Evolutionary conservation across 495 filamentous ascomycete species (phyloP).

Genomic region (Neurospora sp.): DNA sequence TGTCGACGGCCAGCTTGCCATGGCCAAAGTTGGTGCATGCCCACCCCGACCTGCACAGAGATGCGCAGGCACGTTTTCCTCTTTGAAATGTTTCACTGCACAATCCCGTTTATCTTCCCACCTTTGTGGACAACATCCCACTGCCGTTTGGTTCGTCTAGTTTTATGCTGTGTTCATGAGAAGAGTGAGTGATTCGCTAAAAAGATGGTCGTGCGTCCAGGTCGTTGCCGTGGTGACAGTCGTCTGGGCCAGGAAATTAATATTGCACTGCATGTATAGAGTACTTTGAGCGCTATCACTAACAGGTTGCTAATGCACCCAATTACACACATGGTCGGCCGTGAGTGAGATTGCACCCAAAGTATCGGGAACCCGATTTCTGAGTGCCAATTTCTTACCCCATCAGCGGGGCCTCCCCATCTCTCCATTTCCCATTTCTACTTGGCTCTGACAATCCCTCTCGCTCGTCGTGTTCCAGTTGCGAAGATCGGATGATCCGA

Average conservation of each 20-base stretch:
- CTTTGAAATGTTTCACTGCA: constrained; percentile 6
- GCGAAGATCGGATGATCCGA: not conserved
- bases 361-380: not conserved
- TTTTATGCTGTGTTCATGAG: not conserved
- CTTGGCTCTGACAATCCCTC: not conserved
- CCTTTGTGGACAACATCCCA: not conserved
- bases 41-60: not conserved
- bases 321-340: not conserved
- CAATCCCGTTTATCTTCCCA: not conserved
- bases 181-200: not conserved
- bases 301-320: not conserved
- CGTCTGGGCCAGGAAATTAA: not conserved
- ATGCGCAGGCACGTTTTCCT: constrained; percentile 21
- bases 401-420: not conserved
- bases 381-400: not conserved
- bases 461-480: not conserved
- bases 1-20: not conserved
- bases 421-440: not conserved
- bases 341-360: not conserved
- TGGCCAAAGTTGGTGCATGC: constrained; percentile 4
- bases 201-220: not conserved
- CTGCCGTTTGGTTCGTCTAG: not conserved
- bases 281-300: not conserved
- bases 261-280: not conserved
- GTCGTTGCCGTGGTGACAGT: not conserved